Base-by-base conservation (phyloP, 441 rosid species). In the Jatropha multifida region DNA sequence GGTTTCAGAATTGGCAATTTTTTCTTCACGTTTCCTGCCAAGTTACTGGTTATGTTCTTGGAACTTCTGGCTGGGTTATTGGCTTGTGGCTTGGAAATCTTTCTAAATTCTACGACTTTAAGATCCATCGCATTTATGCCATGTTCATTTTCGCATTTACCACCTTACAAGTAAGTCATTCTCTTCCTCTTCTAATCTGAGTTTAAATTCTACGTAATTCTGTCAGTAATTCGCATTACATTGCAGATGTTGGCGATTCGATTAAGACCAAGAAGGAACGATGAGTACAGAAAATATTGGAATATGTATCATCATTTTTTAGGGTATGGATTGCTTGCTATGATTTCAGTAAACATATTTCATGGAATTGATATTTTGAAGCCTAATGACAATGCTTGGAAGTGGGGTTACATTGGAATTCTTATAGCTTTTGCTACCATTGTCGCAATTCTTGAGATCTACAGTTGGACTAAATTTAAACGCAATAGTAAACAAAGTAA, bases 221-320 rank as follows among this genome's bases (percentile, higher is more conserved):
- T 32, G 32, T 32, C 32, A 32, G 2, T 32, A 32, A 32, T 32
- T 32, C 1, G 32, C 32, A 32, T 32, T 32, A 38, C 9, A 38
- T 38, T 61, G 66, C 72, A 87, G 93, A 69, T 85, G 75, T 26
- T 81, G 23, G 91, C 93, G 2, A 65, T 89, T 38, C 72, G 77
- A 0, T 81, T 82, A 10, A 86, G 52, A 63, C 90, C 91, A 0
- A 59, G n/a, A 4, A 3, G 2, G 1, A 65, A 1, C 2, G 90
- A 88, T 0, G 82, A 80, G 40, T 84, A 82, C 55, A 80, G 85
- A 38, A 86, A 83, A 76, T 81, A 83, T 71, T 89, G 93, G 93
- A 81, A 86, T 75, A 79, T 89, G 67, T 88, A 89, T 69, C 93
- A 89, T 55, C 90, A 86, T 80, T 80, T 81, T 51, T 72, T 85